Evolutionary conservation across 192 early-diverging fungal species (phyloP).

Genomic region (Gonapodya prolifera): DNA sequence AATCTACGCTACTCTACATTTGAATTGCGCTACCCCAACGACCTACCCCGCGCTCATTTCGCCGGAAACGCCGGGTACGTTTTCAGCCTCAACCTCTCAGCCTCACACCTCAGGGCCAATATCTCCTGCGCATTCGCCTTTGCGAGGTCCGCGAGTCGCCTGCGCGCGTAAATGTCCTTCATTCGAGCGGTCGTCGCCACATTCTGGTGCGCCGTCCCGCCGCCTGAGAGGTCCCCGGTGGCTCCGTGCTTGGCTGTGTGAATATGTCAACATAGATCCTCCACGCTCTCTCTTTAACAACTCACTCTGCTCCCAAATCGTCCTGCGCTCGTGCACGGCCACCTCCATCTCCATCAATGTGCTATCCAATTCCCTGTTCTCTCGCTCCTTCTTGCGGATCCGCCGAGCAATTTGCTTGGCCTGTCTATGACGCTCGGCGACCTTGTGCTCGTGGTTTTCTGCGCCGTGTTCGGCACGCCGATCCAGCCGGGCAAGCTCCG

Average conservation of each 20-base stretch:
- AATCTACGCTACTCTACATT: too few relatives aligned
- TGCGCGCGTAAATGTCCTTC: conserved; percentile 29
- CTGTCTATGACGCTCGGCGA: conserved; percentile 22
- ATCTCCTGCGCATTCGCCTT: conserved; percentile 50
- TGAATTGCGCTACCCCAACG: background rate
- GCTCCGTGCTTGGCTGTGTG: background rate
- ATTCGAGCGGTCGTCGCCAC: conserved; percentile 14
- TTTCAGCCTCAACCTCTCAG: conserved; percentile 35
- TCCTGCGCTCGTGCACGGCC: conserved; percentile 25
- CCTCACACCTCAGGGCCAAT: conserved; percentile 38
- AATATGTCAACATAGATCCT: background rate
- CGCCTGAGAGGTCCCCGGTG: conserved; percentile 6
- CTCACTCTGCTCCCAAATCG: conserved; percentile 22
- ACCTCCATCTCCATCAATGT: conserved; percentile 16
- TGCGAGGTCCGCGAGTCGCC: conserved; percentile 38
- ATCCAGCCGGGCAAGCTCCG: conserved; percentile 38
- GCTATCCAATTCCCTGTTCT: conserved; percentile 27
- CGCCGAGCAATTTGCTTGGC: conserved; percentile 19
- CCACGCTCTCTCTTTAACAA: background rate
- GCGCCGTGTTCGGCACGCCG: conserved; percentile 29
- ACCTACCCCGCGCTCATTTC: background rate
- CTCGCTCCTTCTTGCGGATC: conserved; percentile 23
- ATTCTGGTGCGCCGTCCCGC: background rate
- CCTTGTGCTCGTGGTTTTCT: conserved; percentile 30
- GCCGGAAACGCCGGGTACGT: conserved; percentile 49